Evolutionary conservation across 306 rosid genomes (phyloP), one percentile per base, ranked within the genome.

Genomic region (Parietaria judaica): DNA sequence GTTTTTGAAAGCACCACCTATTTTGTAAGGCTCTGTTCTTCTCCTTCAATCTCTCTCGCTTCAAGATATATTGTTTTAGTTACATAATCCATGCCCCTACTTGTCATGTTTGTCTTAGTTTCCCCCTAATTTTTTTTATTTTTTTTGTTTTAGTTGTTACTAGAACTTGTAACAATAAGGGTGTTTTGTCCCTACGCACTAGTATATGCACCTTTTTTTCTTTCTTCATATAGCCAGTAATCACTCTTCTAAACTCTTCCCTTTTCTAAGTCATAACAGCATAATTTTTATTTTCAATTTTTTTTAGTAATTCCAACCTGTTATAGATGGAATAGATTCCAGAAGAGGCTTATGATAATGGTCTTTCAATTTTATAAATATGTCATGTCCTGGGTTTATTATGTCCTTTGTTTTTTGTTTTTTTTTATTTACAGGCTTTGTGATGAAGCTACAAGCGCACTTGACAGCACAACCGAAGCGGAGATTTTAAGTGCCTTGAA

Each of bases 371-470:
- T 48, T 62, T 12, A 2, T 31, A 13, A 17, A 11, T 34, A 46
- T 47, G 6, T 62, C 16, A 46, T 17, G 11, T 8, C 14, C 4
- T 41, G 34, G 36, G 3, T 23, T 50, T 49, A 36, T 14, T 16
- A 39, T 61, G 56, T 34, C 50, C 10, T 35, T 54, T 16, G 8
- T 36, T 72, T 63, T 37, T 23, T 23, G 2, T 23, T 23, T 49
- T 61, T 47, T 63, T 14, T 51, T 36, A 53, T 68, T 71, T 51
- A 17, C 76, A 92, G 98, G 76, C 73, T 92, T 72, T 88, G 98
- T 64, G 98, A 92, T 76, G 98, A 92, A 80, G 98, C 98, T 68
- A 92, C 98, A 54, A 92, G 98, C 80, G 98, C 98, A 54, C 84
- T 92, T 50, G 98, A 92, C 81, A 92, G 98, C 84, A 86, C 98